These are phyloP conservation scores for Neostapfia colusana DNA, from an alignment of 176 grass and related monocot genomes.

Conservation along the genomic window DNA sequence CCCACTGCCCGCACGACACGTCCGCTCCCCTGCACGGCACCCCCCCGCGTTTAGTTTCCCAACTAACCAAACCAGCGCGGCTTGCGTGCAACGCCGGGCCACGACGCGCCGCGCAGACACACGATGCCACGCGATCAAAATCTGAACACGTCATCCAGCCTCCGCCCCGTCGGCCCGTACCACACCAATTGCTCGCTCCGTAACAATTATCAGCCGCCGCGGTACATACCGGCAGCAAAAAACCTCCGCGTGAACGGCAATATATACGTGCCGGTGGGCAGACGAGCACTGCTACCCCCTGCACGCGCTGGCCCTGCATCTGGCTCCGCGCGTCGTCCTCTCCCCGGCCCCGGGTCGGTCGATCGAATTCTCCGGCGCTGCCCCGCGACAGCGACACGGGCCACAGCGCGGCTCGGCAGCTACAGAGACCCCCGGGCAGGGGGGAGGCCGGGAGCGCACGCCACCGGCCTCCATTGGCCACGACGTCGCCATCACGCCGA, in stretches of 20 bases:
- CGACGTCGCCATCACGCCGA: conserved; percentile 32
- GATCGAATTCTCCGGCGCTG: background rate
- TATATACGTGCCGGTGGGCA: conserved; percentile 26
- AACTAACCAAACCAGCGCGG: too few relatives aligned
- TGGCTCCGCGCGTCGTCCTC: background rate
- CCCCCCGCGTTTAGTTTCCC: too few relatives aligned
- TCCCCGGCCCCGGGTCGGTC: background rate
- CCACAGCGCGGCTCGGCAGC: background rate
- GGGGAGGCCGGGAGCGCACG: conserved; percentile 37
- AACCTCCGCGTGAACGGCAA: background rate
- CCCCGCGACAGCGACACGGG: conserved; percentile 43
- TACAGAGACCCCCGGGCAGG: background rate
- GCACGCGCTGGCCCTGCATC: too few relatives aligned
- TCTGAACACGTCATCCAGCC: too few relatives aligned
- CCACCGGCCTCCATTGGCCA: conserved; percentile 51
- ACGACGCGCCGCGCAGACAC: too few relatives aligned
- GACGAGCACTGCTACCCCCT: background rate
- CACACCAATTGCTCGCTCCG: too few relatives aligned
- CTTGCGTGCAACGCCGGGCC: too few relatives aligned
- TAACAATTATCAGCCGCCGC: background rate
- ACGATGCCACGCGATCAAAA: too few relatives aligned
- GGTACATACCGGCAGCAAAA: background rate
- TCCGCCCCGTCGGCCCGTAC: too few relatives aligned
- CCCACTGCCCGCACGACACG: too few relatives aligned
- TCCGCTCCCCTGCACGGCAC: too few relatives aligned